Base-by-base conservation (phyloP, 164 flowering plant genomes). In the Chimonanthus praecox region DNA sequence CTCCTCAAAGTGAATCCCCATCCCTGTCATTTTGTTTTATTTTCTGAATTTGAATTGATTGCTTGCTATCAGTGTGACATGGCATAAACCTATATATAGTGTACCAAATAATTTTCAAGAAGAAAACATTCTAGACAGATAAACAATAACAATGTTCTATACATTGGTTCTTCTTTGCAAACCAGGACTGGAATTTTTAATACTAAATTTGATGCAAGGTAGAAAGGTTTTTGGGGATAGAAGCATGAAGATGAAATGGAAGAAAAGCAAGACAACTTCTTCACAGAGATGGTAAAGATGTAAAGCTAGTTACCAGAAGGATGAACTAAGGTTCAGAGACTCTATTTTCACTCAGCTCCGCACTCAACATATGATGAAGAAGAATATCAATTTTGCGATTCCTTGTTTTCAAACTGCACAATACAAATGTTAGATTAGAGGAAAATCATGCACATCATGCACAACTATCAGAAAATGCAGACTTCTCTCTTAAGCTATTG, bases 331-430 rank as follows among this genome's bases (percentile, higher is more conserved):
- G 5, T 11, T 66, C 58, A 48, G 80, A 73, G 68, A 63, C n/a
- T 46, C 43, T 75, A 69, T 7, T 69, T 76, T 85, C 62, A 71
- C 72, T 67, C 74, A 94, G 84, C 82, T 94, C 99, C 16, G 91
- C 76, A 68, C 99, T 89, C 78, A 94, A 76, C 87, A 94, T 94
- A 49, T 82, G 95, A 84, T 94, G 99, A 58, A 94, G 97, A 73
- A 94, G 95, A 7, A 69, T 63, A 76, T 94, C 97, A 68, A 94
- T 92, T 74, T 90, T 85, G 66, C 83, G 94, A 78, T 92, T 92
- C 61, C 97, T 80, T 16, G 88, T 73, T 76, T 91, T 94, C 11
- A 89, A 74, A 68, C 98, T 94, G 89, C 68, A 81, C 69, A 73
- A 70, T 43, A 74, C 0, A 63, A 46, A 47, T 44, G 11, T 16